phyloP scores from a whole-genome alignment of 306 rosid genomes.

The Cucumis hystrix region DNA sequence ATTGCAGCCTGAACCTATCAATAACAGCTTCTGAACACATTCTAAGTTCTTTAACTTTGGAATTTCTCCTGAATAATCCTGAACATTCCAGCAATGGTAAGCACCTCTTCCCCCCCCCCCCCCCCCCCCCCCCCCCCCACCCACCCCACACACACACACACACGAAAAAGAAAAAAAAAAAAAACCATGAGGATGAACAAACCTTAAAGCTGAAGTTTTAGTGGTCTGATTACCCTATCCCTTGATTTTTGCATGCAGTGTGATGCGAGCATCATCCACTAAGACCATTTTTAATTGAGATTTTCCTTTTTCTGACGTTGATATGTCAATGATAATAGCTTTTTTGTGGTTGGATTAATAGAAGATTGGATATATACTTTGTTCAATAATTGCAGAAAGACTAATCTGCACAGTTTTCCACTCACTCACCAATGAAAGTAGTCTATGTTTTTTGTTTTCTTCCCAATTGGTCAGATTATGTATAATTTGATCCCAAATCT shows the following conservation, averaged over 20 bases:
- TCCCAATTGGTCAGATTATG: neutral
- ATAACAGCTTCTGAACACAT: constrained; percentile 13
- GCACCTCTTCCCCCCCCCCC: neutral
- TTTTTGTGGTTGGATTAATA: neutral
- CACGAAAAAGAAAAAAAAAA: too few species aligned
- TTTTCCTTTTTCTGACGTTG: neutral
- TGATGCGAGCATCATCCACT: neutral
- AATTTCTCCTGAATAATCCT: neutral
- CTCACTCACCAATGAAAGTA: neutral
- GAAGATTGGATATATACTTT: neutral
- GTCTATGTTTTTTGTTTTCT: neutral
- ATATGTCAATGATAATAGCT: neutral
- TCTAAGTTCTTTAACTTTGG: neutral
- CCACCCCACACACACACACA: too few species aligned
- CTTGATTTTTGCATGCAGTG: neutral
- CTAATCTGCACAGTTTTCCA: neutral
- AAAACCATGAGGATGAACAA: too few species aligned
- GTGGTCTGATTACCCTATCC: neutral
- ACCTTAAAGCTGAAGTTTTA: too few species aligned
- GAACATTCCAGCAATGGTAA: neutral
- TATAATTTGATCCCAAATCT: neutral
- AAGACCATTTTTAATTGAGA: constrained; percentile 4
- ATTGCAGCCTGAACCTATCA: constrained; percentile 47
- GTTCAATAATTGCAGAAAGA: constrained; percentile 3
- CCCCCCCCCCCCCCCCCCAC: too few species aligned